Conservation (phyloP, 2,329 filamentous ascomycete species). For the Pyrenophora seminiperda region DNA sequence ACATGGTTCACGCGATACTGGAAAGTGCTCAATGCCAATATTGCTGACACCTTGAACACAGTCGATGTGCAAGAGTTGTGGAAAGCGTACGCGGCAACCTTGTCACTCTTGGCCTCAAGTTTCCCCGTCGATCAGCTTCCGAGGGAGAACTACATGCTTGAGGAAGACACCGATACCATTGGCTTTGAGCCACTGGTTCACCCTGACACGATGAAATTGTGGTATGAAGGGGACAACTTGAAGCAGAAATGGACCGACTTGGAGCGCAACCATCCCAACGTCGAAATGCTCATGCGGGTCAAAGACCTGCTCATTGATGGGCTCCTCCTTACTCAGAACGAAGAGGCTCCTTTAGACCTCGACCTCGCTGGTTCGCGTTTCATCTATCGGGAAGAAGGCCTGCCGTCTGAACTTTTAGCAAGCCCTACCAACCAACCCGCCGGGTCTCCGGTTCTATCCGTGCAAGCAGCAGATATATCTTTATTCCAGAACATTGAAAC, state of each 20-base stretch:
- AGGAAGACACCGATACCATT: conserved; percentile 70
- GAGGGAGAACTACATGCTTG: conserved; percentile 65
- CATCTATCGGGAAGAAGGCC: conserved; percentile 59
- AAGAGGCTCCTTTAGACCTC: conserved; percentile 56
- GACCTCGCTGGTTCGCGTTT: conserved; percentile 57
- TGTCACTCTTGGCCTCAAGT: conserved; percentile 63
- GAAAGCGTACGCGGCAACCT: conserved; percentile 67
- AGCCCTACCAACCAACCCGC: conserved; percentile 50
- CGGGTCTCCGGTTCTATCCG: conserved; percentile 47
- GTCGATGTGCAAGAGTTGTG: conserved; percentile 66
- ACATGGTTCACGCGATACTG: conserved; percentile 67
- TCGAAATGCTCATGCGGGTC: conserved; percentile 71
- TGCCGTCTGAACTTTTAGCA: conserved; percentile 57
- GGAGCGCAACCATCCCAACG: conserved; percentile 61
- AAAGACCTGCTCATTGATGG: conserved; percentile 67
- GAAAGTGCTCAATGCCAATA: conserved; percentile 59
- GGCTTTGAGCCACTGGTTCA: conserved; percentile 66
- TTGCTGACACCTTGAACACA: conserved; percentile 60
- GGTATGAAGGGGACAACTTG: conserved; percentile 53
- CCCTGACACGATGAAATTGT: conserved; percentile 57
- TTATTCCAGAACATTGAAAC: conserved; percentile 32
- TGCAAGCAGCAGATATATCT: conserved; percentile 48
- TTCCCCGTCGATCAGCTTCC: conserved; percentile 64
- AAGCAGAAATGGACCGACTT: conserved; percentile 62
- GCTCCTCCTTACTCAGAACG: conserved; percentile 60